Conservation (phyloP, 345 rosid species). For the Trapa bicornis region DNA sequence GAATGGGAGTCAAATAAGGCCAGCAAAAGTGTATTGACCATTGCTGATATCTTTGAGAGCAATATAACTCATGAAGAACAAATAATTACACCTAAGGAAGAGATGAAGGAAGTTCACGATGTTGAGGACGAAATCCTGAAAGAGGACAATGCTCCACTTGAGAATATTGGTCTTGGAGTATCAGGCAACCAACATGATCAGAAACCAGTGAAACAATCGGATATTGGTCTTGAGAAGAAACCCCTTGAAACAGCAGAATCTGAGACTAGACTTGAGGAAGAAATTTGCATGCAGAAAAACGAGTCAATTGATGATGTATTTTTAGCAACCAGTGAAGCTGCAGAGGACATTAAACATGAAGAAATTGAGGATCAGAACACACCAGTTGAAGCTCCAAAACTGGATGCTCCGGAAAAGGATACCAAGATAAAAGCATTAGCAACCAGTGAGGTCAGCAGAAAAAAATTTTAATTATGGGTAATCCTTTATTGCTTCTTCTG, state of each 20-base stretch:
- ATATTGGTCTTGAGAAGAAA: neutral
- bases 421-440: neutral
- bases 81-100: too few species aligned
- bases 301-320: neutral
- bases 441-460: neutral
- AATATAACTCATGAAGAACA: too few species aligned
- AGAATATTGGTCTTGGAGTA: too few species aligned
- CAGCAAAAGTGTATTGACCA: too few species aligned
- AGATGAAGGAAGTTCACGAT: too few species aligned
- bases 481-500: neutral
- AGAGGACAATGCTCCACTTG: too few species aligned
- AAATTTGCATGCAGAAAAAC: neutral
- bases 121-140: too few species aligned
- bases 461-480: neutral
- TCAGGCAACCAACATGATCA: too few species aligned
- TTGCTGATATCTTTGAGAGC: too few species aligned
- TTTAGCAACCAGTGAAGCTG: neutral
- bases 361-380: neutral
- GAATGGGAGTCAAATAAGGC: too few species aligned
- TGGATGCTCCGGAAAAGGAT: neutral
- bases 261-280: neutral
- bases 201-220: neutral
- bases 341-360: conserved; percentile 4
- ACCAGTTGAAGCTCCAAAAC: neutral
- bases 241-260: neutral